Evolutionary conservation across 1,139 yeast species (phyloP).

Genomic region (Geotrichum reessii): DNA sequence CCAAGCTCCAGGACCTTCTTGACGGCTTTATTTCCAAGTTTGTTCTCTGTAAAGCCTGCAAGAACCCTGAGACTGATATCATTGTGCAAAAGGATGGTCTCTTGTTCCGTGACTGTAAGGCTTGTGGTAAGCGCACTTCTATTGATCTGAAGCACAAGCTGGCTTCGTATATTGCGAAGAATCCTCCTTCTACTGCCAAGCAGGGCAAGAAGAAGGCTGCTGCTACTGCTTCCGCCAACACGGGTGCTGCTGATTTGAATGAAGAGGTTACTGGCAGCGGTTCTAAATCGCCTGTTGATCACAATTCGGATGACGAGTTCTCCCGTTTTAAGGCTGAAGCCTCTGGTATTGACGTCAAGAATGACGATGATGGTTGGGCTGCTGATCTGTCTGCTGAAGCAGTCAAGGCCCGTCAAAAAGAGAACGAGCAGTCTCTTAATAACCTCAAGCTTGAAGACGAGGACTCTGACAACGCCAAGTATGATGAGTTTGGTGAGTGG

Average conservation of each 20-base stretch:
- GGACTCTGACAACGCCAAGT: constrained; percentile 38
- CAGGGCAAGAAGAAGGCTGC: constrained; percentile 50
- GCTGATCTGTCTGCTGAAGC: constrained; percentile 98
- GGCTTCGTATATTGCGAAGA: constrained; percentile 79
- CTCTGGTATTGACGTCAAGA: constrained; percentile 53
- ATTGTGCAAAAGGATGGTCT: constrained; percentile 70
- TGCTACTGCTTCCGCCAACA: constrained; percentile 89
- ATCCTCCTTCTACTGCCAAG: constrained; percentile 70
- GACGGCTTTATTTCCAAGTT: constrained; percentile 92
- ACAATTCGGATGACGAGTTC: constrained; percentile 63
- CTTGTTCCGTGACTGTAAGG: constrained; percentile 91
- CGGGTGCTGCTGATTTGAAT: constrained; percentile 79
- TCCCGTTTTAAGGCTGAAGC: constrained; percentile 83
- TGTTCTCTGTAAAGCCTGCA: constrained; percentile 90
- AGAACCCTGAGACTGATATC: constrained; percentile 96
- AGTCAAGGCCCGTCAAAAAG: constrained; percentile 85
- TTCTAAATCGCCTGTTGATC: constrained; percentile 34
- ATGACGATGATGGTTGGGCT: constrained; percentile 93
- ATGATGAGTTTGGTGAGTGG: constrained; percentile 89
- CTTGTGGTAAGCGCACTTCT: constrained; percentile 87
- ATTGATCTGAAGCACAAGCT: constrained; percentile 86
- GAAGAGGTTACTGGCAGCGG: constrained; percentile 32
- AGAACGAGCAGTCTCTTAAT: constrained; percentile 57
- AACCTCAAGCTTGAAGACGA: constrained; percentile 40
- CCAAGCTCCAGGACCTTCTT: constrained; percentile 83